Percentiles rank a stretch among this genome's conserved stretches.
Evolutionary conservation across 371 early-diverging fungal genomes (phyloP).

Genomic region (Haplosporangium sp.): DNA sequence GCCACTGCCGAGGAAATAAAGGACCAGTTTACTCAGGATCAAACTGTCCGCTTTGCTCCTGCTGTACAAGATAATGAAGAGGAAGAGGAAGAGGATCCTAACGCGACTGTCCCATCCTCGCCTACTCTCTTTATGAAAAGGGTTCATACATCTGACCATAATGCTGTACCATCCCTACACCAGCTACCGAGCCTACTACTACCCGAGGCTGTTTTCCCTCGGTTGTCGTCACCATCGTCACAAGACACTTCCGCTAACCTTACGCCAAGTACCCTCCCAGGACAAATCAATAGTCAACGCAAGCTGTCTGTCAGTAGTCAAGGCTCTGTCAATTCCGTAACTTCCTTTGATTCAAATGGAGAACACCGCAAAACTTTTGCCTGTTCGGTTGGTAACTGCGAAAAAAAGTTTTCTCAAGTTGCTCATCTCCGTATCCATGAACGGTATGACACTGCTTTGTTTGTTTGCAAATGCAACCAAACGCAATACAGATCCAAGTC

Average conservation of each 20-base stretch:
- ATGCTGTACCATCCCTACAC: conserved; percentile 19
- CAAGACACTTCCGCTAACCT: conserved; percentile 10
- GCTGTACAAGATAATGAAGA: conserved; percentile 5
- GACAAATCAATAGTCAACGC: conserved; percentile 12
- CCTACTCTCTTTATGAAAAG: conserved; percentile 45
- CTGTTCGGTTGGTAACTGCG: conserved; percentile 68
- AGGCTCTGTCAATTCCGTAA: conserved; percentile 10
- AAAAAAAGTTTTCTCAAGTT: conserved; percentile 77
- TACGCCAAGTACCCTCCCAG: conserved; percentile 33
- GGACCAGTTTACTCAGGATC: background rate
- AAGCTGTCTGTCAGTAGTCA: conserved; percentile 49
- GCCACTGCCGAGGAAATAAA: conserved; percentile 41
- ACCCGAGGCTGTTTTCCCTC: conserved; percentile 15
- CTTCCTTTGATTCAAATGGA: conserved; percentile 13
- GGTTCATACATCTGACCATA: background rate
- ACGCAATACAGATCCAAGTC: background rate
- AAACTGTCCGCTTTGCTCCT: background rate
- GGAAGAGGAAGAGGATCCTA: conserved; percentile 39
- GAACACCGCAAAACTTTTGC: conserved; percentile 33
- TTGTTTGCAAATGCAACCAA: background rate
- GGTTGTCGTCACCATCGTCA: background rate
- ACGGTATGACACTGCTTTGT: conserved; percentile 48
- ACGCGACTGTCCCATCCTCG: conserved; percentile 50
- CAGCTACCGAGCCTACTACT: conserved; percentile 35
- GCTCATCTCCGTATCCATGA: conserved; percentile 88